Conservation (phyloP, 2,329 filamentous ascomycete genomes). For the Hypomyces perniciosus region DNA sequence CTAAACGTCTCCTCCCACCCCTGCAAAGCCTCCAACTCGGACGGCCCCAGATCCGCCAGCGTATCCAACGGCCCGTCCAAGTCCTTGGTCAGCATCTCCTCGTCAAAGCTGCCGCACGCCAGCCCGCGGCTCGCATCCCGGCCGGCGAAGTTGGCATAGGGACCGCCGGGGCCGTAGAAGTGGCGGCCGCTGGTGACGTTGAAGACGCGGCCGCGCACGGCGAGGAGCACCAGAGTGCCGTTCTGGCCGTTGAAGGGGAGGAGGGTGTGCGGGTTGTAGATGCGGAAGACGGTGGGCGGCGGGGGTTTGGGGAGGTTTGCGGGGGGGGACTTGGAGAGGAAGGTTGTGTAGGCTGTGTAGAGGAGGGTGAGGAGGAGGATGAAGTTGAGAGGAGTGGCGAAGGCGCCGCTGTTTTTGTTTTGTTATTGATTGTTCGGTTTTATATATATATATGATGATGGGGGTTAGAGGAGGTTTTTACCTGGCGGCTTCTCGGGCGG, state of each 20-base stretch:
- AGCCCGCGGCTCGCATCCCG: constrained; percentile 83
- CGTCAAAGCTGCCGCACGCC: constrained; percentile 87
- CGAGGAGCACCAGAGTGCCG: constrained; percentile 73
- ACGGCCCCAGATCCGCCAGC: constrained; percentile 62
- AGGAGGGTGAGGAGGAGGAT: constrained; percentile 50
- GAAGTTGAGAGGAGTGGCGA: constrained; percentile 58
- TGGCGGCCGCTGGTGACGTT: constrained; percentile 82
- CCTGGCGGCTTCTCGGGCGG: constrained; percentile 37
- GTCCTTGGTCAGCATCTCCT: constrained; percentile 91
- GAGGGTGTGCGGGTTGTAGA: constrained; percentile 74
- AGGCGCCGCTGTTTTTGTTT: constrained; percentile 28
- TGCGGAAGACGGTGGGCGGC: constrained; percentile 57
- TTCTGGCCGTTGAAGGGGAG: constrained; percentile 76
- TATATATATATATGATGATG: neutral
- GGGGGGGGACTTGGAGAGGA: constrained; percentile 45
- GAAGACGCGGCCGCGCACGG: constrained; percentile 86
- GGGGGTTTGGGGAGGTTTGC: constrained; percentile 45
- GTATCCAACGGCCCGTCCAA: constrained; percentile 76
- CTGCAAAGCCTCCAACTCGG: constrained; percentile 75
- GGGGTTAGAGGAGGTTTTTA: constrained; percentile 19
- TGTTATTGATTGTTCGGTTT: neutral
- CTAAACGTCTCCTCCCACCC: constrained; percentile 92
- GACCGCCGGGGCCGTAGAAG: constrained; percentile 93
- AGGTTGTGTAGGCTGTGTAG: constrained; percentile 51
- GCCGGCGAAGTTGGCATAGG: constrained; percentile 94